Base-by-base conservation (phyloP, 116 monocot species). In the Trichopus zeylanicus region DNA sequence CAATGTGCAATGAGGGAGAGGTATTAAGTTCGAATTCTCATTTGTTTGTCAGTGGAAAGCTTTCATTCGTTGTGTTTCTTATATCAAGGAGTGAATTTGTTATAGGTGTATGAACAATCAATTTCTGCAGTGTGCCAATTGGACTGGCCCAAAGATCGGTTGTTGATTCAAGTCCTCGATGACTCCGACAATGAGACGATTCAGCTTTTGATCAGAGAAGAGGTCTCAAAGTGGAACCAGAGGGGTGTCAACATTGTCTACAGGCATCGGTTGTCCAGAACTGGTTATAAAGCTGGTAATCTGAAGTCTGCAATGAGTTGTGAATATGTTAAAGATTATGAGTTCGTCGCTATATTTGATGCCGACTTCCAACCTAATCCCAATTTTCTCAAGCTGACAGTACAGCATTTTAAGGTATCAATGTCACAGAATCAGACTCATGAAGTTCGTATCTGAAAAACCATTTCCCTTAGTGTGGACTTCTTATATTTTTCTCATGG, bases 1-100 rank as follows among this genome's bases (percentile, higher is more conserved):
- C 91, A 47, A 91, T 91, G 91, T 86, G 91, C 77, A 91, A 91
- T 46, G 91, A 91, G 68, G 84, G 69, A 33, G 92, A 92, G 92
- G 92, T 92, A 66, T 32, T n/a, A 57, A 20, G 23, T 23, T 28
- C 30, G 0, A 18, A 3, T 22, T 48, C 7, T 48, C 34, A 35
- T 49, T 49, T 24, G 5, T n/a, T 48, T 19, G 3, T 49, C 49
- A 49, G 2, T 49, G 16, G 21, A 20, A 4, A 5, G 19, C 5
- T 8, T 7, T 49, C 21, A 21, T 24, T 49, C 7, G 7, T 22
- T 49, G 23, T 20, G n/a, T n/a, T n/a, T n/a, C n/a, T n/a, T n/a
- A n/a, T n/a, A n/a, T n/a, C 42, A 42, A 42, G 13, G n/a, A 13
- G 19, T 57, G 26, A 6, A 42, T 46, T 15, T 60, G 35, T 68